phyloP scores from a whole-genome alignment of 495 filamentous ascomycete species.

The Xylaria telfairii region DNA sequence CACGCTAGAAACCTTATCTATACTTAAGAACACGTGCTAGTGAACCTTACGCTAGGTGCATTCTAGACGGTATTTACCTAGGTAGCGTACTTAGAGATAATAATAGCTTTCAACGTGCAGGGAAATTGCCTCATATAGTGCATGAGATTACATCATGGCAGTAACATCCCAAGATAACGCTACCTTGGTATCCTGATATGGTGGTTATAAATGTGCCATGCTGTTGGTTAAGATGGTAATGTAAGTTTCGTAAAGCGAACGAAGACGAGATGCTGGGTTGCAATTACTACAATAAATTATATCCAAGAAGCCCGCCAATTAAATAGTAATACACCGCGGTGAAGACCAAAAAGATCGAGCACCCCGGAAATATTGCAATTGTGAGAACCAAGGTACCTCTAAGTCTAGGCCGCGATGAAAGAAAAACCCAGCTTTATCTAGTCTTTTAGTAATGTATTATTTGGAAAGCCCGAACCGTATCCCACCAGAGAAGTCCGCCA shows the following conservation, averaged over 20 bases:
- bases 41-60: background rate
- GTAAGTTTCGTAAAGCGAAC: background rate
- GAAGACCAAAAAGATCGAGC: background rate
- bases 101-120: too few species aligned
- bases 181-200: background rate
- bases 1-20: too few species aligned
- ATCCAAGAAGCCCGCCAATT: background rate
- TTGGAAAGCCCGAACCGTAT: background rate
- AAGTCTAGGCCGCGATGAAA: background rate
- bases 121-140: background rate
- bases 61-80: background rate
- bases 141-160: background rate
- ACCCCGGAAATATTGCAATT: background rate
- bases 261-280: background rate
- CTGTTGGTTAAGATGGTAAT: background rate
- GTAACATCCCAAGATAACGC: background rate
- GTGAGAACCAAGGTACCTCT: background rate
- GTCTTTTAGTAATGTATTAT: background rate
- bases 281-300: background rate
- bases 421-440: background rate
- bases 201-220: background rate
- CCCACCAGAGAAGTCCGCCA: background rate
- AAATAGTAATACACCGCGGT: background rate
- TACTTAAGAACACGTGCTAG: background rate
- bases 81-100: too few species aligned